Evolutionary conservation across 805 yeast species (phyloP).

Genomic region (Wickerhamiella australiensis): DNA sequence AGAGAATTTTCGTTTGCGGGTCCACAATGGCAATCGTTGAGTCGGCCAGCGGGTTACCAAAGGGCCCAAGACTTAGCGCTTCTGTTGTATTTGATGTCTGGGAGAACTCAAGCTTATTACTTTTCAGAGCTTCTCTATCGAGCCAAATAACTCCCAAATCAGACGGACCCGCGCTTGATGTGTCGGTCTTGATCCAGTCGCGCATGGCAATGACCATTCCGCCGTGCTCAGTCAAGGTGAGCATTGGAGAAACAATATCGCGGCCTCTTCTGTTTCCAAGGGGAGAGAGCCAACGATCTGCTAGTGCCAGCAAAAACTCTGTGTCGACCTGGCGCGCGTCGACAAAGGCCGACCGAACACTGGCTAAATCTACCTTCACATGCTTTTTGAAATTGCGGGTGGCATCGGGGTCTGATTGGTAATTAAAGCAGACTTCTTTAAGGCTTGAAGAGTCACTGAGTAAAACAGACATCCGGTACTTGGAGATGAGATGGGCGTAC

Average conservation of each 20-base stretch:
- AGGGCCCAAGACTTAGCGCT: constrained; percentile 52
- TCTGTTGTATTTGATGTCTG: constrained; percentile 41
- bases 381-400: constrained; percentile 71
- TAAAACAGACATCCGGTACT: constrained; percentile 56
- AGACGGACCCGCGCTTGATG: constrained; percentile 41
- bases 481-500: constrained; percentile 68
- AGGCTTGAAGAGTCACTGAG: constrained; percentile 79
- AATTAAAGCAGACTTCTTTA: constrained; percentile 83
- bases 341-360: constrained; percentile 80
- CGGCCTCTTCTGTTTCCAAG: constrained; percentile 70
- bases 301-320: constrained; percentile 77
- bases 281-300: constrained; percentile 84
- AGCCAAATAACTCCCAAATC: constrained; percentile 43
- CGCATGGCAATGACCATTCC: constrained; percentile 88
- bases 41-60: constrained; percentile 91
- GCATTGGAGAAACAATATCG: constrained; percentile 73
- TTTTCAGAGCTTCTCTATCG: constrained; percentile 59
- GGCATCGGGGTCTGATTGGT: constrained; percentile 76
- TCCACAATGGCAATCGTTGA: constrained; percentile 88
- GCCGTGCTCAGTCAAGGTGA: constrained; percentile 85
- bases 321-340: constrained; percentile 84
- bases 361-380: constrained; percentile 61
- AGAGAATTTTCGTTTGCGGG: constrained; percentile 73
- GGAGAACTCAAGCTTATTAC: constrained; percentile 58
- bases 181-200: constrained; percentile 51